Base-by-base conservation (phyloP, 2,329 filamentous ascomycete species). In the Diaporthe ampelina region DNA sequence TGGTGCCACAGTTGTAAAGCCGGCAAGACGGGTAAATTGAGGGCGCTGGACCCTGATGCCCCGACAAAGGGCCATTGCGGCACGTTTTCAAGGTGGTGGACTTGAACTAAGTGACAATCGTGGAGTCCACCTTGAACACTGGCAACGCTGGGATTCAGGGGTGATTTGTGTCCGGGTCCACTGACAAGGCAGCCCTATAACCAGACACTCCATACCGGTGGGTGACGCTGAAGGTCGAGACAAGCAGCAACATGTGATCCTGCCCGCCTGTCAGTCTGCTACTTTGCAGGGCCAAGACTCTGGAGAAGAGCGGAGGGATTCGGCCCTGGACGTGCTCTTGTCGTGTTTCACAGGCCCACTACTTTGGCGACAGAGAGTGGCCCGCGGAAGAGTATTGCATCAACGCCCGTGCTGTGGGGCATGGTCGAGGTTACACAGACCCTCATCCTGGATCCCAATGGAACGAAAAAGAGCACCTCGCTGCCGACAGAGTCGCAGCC, bases 301-400 rank as follows among this genome's bases (percentile, higher is more conserved):
- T 48, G 61, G 21, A 50, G 43, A 35, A 43, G 19, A 35, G 43
- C 61, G 43, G 26, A 65, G 29, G 61, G 11, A 50, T 17, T 35
- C 19, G 26, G 29, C 35, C 26, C 43, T 50, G 61, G 26, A 19
- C 26, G 7, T 63, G 24, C 40, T 50, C 59, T 50, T 13, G 26
- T 65, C 26, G 61, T 35, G 29, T 48, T 50, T n/a, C 43, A 37
- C 13, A 52, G 29, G 61, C 43, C 61, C 61, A 67, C 61, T 50
- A 2, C 19, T 37, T 24, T 67, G 61, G 4, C 26, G 4, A 29
- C n/a, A 15, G 26, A 50, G 43, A 65, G 9, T 65, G 61, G 61
- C 26, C 43, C 26, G n/a, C 19, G 26, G 3, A 15, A 19, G 11
- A 50, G 40, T 6, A 35, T 35, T n/a, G 43, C 26, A 50, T 32